A percentile compares a stretch with the other conserved stretches of the same genome.
Evolutionary conservation across 495 filamentous ascomycete species (phyloP).

Genomic region (Thermothielavioides terrestris): DNA sequence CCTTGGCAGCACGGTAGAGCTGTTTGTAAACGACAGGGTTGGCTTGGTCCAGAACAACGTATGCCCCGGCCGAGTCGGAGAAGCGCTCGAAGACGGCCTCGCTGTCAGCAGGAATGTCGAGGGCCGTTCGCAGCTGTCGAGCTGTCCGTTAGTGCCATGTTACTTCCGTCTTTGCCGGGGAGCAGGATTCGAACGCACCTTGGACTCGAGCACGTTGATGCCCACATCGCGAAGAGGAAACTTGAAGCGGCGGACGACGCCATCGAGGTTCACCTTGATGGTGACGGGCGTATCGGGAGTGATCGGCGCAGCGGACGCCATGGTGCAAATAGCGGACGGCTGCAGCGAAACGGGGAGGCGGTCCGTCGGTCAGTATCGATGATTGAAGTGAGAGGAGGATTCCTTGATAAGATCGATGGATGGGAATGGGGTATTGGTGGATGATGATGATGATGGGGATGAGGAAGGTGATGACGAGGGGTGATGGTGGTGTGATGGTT

Average conservation of each 20-base stretch:
- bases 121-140: slow-evolving; percentile 61
- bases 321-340: slow-evolving; percentile 20
- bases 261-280: slow-evolving; percentile 73
- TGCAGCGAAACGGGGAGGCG: background rate
- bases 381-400: background rate
- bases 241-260: slow-evolving; percentile 73
- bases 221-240: slow-evolving; percentile 80
- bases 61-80: slow-evolving; percentile 83
- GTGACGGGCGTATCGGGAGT: slow-evolving; percentile 70
- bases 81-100: slow-evolving; percentile 82
- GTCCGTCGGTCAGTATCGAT: background rate
- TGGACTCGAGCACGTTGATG: slow-evolving; percentile 63
- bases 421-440: background rate
- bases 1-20: slow-evolving; percentile 92
- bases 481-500: too few relatives aligned
- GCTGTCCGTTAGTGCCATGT: slow-evolving; percentile 14
- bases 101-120: slow-evolving; percentile 59
- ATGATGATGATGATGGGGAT: background rate
- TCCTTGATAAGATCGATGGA: background rate
- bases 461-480: slow-evolving; percentile 1
- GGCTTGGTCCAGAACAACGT: slow-evolving; percentile 65
- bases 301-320: slow-evolving; percentile 46
- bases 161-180: background rate
- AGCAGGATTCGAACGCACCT: slow-evolving; percentile 56
- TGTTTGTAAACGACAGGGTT: slow-evolving; percentile 90